Evolutionary conservation across 441 rosid species (phyloP).

Genomic region (Populus hybrid): DNA sequence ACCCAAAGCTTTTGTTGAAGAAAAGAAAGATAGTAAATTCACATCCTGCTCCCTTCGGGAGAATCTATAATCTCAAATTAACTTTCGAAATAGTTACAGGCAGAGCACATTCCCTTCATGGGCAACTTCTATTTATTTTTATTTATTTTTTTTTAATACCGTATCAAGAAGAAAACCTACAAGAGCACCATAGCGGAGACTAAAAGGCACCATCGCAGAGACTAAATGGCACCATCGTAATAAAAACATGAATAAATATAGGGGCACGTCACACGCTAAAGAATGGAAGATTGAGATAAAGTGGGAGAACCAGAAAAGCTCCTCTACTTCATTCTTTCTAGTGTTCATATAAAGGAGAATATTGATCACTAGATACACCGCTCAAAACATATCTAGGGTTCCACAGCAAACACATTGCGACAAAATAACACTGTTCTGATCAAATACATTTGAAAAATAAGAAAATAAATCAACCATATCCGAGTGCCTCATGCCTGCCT

Average conservation of each 20-base stretch:
- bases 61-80: no score
- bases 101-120: no score
- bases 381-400: slow-evolving; percentile 32
- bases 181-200: background rate
- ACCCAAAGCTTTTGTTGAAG: no score
- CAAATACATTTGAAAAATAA: slow-evolving; percentile 26
- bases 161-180: no score
- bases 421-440: slow-evolving; percentile 28
- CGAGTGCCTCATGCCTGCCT: slow-evolving; percentile 17
- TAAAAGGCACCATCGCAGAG: no score
- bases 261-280: background rate
- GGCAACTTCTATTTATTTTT: no score
- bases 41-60: no score
- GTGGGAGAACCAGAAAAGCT: slow-evolving; percentile 27
- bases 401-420: slow-evolving; percentile 30
- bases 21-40: no score
- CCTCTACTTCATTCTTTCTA: slow-evolving; percentile 30
- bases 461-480: slow-evolving; percentile 27
- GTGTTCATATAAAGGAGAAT: slow-evolving; percentile 13
- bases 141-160: no score
- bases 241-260: no score
- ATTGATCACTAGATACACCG: slow-evolving; percentile 27
- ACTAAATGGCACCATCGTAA: no score
- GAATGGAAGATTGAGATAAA: slow-evolving; percentile 1
- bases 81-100: no score